Evolutionary conservation across 371 early-diverging fungal genomes (phyloP), one percentile per base, ranked within the genome.

Genomic region (Lichtheimia hyalospora): DNA sequence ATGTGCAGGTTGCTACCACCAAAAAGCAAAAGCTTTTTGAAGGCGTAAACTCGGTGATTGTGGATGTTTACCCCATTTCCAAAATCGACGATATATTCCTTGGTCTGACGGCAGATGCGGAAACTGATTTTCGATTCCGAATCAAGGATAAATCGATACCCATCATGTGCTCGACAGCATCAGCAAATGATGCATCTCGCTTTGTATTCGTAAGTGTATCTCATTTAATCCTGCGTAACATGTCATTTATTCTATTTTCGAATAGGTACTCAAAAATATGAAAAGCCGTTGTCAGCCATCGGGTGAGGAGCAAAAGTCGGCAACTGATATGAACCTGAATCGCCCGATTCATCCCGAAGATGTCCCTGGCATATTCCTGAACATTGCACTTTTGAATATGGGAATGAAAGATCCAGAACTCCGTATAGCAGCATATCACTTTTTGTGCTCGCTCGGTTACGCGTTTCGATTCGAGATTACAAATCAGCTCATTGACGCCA

Each of bases 281-380:
- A 86, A 88, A 43, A 79, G 87, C 24, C 77, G 89, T 18, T 88
- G 79, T 67, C 81, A 88, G 34, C 66, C 46, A 0, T 21, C 46
- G 46, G 16, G 21, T 46, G 18, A 46, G 15, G 18, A 18, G n/a
- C 46, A 46, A 2, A 46, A 21, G 16, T 21, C 18, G 16, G 21
- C 34, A 5, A 34, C 34, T 12, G n/a, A 46, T 46, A 46, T 46
- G 18, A 46, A 46, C 5, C 13, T 21, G 46, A 46, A 46, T 46
- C 46, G 46, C 78, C 28, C 81, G 7, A 88, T 96, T 54, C 81
- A 89, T 39, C 95, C 95, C 3, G 81, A 83, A 5, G 94, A 95
- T 71, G 93, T 95, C 5, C 93, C 96, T 0, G 97, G 95, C 12
- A 90, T 92, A 16, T 69, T 96, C 43, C 75, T 96, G 41, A 95